Conservation (phyloP, 2,329 filamentous ascomycete genomes). For the Pseudocercospora ulei region DNA sequence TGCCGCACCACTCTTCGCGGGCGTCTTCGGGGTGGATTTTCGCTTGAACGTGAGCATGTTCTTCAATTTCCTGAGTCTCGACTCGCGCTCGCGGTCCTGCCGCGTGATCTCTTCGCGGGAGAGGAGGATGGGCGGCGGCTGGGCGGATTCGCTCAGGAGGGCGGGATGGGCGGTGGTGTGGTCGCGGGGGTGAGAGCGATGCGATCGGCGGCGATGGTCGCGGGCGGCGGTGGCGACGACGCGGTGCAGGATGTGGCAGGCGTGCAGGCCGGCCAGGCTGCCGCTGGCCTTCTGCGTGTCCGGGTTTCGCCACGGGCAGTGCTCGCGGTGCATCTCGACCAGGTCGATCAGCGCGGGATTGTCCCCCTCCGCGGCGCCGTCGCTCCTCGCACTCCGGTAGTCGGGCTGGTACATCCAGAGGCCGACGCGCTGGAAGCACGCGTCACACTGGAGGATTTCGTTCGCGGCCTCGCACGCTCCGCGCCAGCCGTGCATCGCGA, state of each 20-base stretch:
- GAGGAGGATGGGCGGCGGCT: conserved; percentile 8
- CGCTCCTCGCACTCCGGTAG: conserved; percentile 24
- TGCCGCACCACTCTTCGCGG: conserved; percentile 9
- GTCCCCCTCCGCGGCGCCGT: conserved; percentile 38
- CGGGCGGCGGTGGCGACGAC: conserved; percentile 29
- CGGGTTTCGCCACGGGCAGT: conserved; percentile 35
- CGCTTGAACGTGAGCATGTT: conserved; percentile 33
- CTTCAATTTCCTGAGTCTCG: conserved; percentile 32
- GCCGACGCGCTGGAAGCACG: conserved; percentile 78
- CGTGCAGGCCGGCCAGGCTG: conserved; percentile 30
- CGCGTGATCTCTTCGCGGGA: conserved; percentile 29
- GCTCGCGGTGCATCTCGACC: conserved; percentile 33
- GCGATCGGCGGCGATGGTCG: conserved; percentile 30
- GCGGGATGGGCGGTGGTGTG: conserved; percentile 9
- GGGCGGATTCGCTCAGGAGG: conserved; percentile 10
- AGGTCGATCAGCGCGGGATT: conserved; percentile 27
- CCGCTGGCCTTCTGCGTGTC: conserved; percentile 31
- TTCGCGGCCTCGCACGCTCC: conserved; percentile 52
- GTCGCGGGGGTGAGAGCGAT: too few relatives aligned
- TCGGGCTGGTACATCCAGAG: conserved; percentile 83
- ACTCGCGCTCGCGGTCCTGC: conserved; percentile 33
- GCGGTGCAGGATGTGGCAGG: conserved; percentile 30
- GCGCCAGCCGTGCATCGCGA: conserved; percentile 43
- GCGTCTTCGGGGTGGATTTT: conserved; percentile 17
- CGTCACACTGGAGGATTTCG: conserved; percentile 68